Conservation (phyloP, 495 filamentous ascomycete species). For the Neurospora sp. region DNA sequence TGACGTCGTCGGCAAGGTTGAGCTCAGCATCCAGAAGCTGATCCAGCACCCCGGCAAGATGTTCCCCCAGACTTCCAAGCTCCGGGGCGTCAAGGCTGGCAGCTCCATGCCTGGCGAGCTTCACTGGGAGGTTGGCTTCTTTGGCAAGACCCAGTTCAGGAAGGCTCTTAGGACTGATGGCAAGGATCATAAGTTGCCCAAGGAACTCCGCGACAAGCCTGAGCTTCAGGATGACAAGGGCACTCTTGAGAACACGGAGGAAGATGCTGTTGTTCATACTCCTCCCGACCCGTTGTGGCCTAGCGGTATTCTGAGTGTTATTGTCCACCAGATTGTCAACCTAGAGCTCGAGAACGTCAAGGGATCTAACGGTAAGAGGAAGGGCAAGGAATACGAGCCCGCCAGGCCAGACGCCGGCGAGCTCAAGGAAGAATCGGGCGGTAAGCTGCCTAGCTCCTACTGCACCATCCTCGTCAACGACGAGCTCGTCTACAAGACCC, state of each 20-base stretch:
- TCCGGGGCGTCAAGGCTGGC: constrained; percentile 68
- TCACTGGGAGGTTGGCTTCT: constrained; percentile 93
- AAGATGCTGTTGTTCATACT: constrained; percentile 79
- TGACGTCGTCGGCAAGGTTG: constrained; percentile 88
- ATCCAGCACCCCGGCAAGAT: constrained; percentile 87
- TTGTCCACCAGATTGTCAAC: constrained; percentile 92
- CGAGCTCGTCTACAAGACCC: constrained; percentile 83
- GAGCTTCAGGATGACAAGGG: constrained; percentile 87
- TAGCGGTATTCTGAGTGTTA: constrained; percentile 68
- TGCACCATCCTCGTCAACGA: constrained; percentile 88
- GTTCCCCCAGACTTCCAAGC: constrained; percentile 82
- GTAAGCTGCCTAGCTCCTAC: constrained; percentile 74
- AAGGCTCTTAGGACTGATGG: constrained; percentile 76
- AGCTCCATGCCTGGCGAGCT: constrained; percentile 87
- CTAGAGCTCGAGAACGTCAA: constrained; percentile 77
- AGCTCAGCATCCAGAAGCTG: constrained; percentile 86
- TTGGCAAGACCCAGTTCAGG: constrained; percentile 77
- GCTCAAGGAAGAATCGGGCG: constrained; percentile 66
- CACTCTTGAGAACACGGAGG: constrained; percentile 57
- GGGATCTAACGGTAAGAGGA: constrained; percentile 55
- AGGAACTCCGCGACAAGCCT: constrained; percentile 57
- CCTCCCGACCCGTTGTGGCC: constrained; percentile 93
- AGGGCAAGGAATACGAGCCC: constrained; percentile 79
- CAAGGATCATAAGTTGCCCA: constrained; percentile 65
- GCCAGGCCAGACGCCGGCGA: constrained; percentile 78